Evolutionary conservation across 1,139 yeast genomes (phyloP), one percentile per base, ranked within the genome.

Genomic region (Diutina mesorugosa): DNA sequence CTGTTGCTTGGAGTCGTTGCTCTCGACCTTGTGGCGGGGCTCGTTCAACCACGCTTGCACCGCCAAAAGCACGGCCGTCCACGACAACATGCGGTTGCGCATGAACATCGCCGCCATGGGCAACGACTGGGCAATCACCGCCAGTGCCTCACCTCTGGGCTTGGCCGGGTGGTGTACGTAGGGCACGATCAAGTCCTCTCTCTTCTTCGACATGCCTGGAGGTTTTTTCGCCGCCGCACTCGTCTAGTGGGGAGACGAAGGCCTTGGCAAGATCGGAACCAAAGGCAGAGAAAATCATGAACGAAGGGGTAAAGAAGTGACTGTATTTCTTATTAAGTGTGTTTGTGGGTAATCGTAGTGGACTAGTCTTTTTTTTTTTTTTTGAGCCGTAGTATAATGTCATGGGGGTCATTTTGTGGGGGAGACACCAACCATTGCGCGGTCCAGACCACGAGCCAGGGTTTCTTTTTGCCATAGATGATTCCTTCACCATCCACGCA

Each of bases 91-190:
- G 56, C 60, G 60, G 57, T 61, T 61, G 32, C 61, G 73, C 73
- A 78, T 69, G 65, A 78, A 77, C 83, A 83, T 81, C 53, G 87
- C 87, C 8, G 85, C 84, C 85, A 83, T 81, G 47, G 88, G 87
- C 71, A 83, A 77, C 21, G 85, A 74, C 66, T 83, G 87, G 38
- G 82, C 74, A 47, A 83, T 68, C 65, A 77, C 69, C 47, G 77
- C 71, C 3, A 78, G 66, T 18, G 77, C 74, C 55, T 79, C 75
- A 16, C 71, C 66, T 56, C 80, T 73, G 55, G 81, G 77, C 61
- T 78, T 78, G 47, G 79, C 77, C 46, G 81, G 77, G 48, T 66
- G 65, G 65, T 81, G 86, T 55, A 67, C 68, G 69, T 79, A 81
- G 56, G 54, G 45, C 46, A 51, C 54, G 10, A 51, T 26, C 54